Conservation (phyloP, 331 rosid genomes). For the Quercus lobata region DNA sequence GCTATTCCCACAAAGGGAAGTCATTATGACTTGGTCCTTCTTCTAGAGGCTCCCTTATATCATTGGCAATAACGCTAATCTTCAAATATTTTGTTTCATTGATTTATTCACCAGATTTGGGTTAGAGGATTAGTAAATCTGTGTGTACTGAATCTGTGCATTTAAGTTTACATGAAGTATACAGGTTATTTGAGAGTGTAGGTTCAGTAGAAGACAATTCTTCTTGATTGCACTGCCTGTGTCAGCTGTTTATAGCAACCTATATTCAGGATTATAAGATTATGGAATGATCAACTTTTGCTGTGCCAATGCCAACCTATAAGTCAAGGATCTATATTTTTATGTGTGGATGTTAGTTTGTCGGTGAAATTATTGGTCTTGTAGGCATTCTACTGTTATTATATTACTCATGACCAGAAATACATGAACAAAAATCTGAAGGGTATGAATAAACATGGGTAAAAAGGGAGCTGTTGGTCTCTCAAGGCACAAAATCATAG, state of each 20-base stretch:
- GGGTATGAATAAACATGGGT: slow-evolving; percentile 4
- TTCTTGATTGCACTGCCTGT: background rate
- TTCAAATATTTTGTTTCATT: background rate
- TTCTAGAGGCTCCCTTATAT: background rate
- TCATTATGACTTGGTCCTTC: background rate
- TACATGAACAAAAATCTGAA: background rate
- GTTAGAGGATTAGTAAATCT: background rate
- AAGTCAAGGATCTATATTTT: background rate
- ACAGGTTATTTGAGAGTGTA: background rate
- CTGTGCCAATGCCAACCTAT: background rate
- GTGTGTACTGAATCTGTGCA: background rate
- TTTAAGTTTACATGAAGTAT: background rate
- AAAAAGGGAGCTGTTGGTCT: slow-evolving; percentile 11
- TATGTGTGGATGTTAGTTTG: background rate
- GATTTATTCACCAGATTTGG: background rate
- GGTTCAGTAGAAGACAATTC: background rate
- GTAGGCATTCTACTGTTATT: background rate
- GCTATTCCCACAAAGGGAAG: background rate
- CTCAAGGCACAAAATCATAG: slow-evolving; percentile 16
- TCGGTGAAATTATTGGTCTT: background rate
- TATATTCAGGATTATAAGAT: background rate
- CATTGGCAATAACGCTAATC: background rate
- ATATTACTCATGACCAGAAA: background rate
- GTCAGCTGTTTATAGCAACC: background rate
- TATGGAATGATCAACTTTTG: background rate